These are phyloP conservation scores for Ilyonectria robusta DNA, from an alignment of 2,329 filamentous ascomycete genomes.

Conservation along the genomic window DNA sequence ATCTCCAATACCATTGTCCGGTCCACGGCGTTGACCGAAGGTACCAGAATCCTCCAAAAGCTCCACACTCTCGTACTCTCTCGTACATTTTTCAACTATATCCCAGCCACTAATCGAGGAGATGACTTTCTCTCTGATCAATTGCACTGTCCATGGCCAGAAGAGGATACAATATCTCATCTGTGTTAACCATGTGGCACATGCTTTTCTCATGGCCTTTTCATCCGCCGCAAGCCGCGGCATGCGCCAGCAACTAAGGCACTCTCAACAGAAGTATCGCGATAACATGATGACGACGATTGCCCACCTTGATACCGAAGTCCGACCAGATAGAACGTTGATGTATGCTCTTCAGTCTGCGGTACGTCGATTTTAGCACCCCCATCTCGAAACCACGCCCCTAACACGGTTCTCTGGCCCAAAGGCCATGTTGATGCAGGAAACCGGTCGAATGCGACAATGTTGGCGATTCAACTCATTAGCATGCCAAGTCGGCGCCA, in stretches of 20 bases:
- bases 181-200: conserved; percentile 4
- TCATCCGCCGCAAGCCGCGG: neutral
- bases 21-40: neutral
- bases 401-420: neutral
- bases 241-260: neutral
- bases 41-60: conserved; percentile 4
- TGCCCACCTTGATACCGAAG: neutral
- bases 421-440: conserved; percentile 15
- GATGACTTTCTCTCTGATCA: conserved; percentile 13
- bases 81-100: conserved; percentile 8
- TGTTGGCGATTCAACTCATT: conserved; percentile 11
- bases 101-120: conserved; percentile 5
- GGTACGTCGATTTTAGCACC: neutral
- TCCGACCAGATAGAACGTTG: neutral
- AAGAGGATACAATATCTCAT: conserved; percentile 10
- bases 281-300: conserved; percentile 4
- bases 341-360: conserved; percentile 14
- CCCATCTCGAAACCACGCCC: neutral
- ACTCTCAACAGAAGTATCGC: conserved; percentile 3
- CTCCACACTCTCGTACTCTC: neutral
- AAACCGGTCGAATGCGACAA: conserved; percentile 3
- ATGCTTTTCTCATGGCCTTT: conserved; percentile 6
- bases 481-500: conserved; percentile 3
- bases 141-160: conserved; percentile 5
- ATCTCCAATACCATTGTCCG: neutral